These are phyloP conservation scores for Porogramme epimiltina DNA, from an alignment of 1,284 basidiomycete species.

Conservation along the genomic window DNA sequence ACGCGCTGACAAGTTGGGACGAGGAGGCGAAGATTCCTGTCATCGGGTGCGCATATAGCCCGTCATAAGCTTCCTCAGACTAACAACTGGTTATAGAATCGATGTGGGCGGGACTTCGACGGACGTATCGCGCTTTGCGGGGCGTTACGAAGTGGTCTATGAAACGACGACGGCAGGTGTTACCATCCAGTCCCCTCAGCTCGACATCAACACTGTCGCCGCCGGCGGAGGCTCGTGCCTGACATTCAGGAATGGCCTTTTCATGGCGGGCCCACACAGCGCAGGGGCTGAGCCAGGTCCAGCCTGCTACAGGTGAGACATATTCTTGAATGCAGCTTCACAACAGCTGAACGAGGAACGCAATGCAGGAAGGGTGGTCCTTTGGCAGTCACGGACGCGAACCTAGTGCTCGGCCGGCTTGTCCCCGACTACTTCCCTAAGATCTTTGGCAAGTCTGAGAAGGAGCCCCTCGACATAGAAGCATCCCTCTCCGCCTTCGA, in stretches of 20 bases:
- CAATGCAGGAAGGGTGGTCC: conserved; percentile 77
- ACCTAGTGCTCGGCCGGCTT: conserved; percentile 82
- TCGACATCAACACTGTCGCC: conserved; percentile 88
- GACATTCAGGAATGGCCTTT: conserved; percentile 80
- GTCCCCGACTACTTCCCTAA: conserved; percentile 83
- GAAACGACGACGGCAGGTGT: conserved; percentile 93
- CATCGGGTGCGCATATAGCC: conserved; percentile 60
- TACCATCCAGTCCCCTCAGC: conserved; percentile 85
- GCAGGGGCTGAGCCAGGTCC: conserved; percentile 87
- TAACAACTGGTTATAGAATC: conserved; percentile 41
- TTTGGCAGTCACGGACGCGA: conserved; percentile 86
- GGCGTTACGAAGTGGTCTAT: conserved; percentile 85
- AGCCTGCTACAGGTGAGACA: conserved; percentile 70
- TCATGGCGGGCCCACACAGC: conserved; percentile 82
- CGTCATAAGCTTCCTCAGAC: background rate
- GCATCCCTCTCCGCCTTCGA: conserved; percentile 70
- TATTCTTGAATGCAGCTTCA: background rate
- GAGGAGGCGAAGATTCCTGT: conserved; percentile 63
- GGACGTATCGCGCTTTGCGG: conserved; percentile 88
- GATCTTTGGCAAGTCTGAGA: conserved; percentile 87
- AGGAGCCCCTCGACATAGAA: conserved; percentile 77
- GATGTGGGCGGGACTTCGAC: conserved; percentile 90
- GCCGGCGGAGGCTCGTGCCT: conserved; percentile 87
- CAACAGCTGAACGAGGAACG: no score
- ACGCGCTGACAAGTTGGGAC: conserved; percentile 85